These are phyloP conservation scores for Diutina siamensis DNA, from an alignment of 1,139 yeast species.

Conservation along the genomic window DNA sequence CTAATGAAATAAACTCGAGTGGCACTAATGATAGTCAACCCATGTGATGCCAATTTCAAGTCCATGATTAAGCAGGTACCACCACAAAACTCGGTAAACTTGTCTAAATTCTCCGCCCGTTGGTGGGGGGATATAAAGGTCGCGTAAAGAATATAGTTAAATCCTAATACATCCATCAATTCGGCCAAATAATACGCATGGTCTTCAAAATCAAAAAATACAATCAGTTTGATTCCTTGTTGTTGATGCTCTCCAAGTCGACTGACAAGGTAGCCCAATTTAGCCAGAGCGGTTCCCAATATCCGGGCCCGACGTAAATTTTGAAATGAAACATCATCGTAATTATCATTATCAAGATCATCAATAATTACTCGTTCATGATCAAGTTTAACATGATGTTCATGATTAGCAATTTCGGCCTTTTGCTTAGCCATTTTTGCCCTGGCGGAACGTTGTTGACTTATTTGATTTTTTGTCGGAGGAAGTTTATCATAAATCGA, in stretches of 20 bases:
- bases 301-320: conserved; percentile 24
- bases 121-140: conserved; percentile 40
- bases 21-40: conserved; percentile 56
- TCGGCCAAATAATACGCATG: conserved; percentile 60
- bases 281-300: conserved; percentile 50
- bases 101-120: conserved; percentile 41
- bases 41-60: conserved; percentile 56
- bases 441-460: neutral
- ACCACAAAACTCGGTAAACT: conserved; percentile 30
- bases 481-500: neutral
- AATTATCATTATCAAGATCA: neutral
- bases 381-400: neutral
- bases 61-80: conserved; percentile 56
- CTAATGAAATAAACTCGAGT: conserved; percentile 56
- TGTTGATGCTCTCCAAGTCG: conserved; percentile 41
- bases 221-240: conserved; percentile 38
- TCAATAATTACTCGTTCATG: neutral
- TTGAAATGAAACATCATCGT: neutral
- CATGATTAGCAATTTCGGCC: neutral
- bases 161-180: conserved; percentile 47
- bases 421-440: neutral
- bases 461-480: neutral
- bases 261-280: conserved; percentile 46
- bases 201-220: conserved; percentile 63
- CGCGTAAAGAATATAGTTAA: conserved; percentile 52